Base-by-base conservation (phyloP, 1,139 yeast species). In the Saccharomycopsis crataegensis region DNA sequence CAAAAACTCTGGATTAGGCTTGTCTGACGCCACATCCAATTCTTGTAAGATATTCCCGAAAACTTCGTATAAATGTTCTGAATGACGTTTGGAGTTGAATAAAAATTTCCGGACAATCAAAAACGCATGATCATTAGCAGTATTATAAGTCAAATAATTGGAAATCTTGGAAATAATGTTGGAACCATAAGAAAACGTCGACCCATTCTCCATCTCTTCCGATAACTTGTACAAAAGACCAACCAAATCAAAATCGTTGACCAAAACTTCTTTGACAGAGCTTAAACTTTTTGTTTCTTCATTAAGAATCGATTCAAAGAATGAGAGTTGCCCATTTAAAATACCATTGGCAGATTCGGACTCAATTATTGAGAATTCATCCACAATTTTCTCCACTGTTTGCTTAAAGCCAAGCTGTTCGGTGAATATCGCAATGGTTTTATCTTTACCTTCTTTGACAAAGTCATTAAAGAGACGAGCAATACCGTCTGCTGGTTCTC, bases 401-500 rank as follows among this genome's bases (percentile, higher is more conserved):
- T 22, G 28, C 28, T 2, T 4, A 22, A 22, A 22, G 2, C 28
- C 28, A 22, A 22, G 28, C 43, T n/a, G 8, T 2, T n/a, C 3
- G 11, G 33, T 34, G 17, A 37, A 46, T 14, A 34, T 40, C 33
- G 38, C 17, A 42, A 46, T 37, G 22, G 16, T 34, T 36, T 47
- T 36, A n/a, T 36, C 22, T 38, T 32, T 11, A 17, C 22, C 43
- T 3, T 34, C 32, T n/a, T 46, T 33, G 6, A 50, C 47, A n/a
- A 37, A 51, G 3, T 67, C 68, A 1, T 62, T 52, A 1, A 71
- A 52, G 5, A 74, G 61, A 1, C 58, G 56, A 8, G 56, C 48
- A 49, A 80, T 63, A 0, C 74, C 70, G 0, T 52, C 57, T 38
- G 62, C 43, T 1, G 80, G 72, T 63, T 84, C 93, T 8, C 93